Conservation (phyloP, 306 rosid genomes). For the Glycyrrhiza uralensis region DNA sequence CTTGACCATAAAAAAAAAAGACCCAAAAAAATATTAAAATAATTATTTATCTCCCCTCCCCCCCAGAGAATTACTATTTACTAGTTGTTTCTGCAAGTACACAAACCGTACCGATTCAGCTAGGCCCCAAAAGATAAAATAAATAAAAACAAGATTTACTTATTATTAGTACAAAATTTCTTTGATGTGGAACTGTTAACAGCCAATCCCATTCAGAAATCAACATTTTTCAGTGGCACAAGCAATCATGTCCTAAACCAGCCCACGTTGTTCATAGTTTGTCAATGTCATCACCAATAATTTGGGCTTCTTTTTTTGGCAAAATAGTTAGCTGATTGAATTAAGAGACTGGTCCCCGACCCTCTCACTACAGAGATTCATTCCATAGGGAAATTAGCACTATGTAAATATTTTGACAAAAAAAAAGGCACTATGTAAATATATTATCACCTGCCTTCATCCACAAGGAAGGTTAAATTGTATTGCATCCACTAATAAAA, state of each 20-base stretch:
- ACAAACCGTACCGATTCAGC: conserved; percentile 8
- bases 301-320: neutral
- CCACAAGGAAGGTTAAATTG: neutral
- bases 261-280: neutral
- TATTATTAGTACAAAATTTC: neutral
- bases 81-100: neutral
- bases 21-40: no score
- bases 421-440: no score
- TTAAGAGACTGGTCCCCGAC: neutral
- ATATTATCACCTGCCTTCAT: neutral
- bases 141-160: neutral
- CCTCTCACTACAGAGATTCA: no score
- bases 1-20: no score
- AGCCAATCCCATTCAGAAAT: neutral
- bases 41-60: no score
- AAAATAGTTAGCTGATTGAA: neutral
- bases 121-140: neutral
- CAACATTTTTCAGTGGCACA: neutral
- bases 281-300: neutral
- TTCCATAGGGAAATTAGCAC: no score
- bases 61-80: neutral
- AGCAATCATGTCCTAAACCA: neutral
- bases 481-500: neutral
- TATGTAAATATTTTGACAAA: no score
- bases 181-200: neutral